Conservation (phyloP, 139 green algal species). For the Raphidocelis subcapitata region DNA sequence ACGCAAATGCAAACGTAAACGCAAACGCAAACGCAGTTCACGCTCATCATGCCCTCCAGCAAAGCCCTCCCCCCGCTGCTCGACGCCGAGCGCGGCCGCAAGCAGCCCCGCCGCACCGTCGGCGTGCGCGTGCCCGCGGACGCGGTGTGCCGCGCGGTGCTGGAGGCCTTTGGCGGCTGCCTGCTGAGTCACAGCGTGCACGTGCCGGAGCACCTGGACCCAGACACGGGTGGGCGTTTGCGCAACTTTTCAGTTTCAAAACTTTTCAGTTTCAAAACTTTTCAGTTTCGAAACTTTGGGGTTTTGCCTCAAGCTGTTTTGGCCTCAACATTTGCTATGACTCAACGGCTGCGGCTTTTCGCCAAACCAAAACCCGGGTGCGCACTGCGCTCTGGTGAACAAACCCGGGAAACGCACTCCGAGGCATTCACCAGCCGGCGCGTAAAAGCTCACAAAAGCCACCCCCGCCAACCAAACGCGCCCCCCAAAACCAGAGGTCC, state of each 20-base stretch:
- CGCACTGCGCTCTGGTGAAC: no score
- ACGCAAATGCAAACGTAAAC: no score
- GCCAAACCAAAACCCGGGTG: no score
- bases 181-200: slow-evolving; percentile 76
- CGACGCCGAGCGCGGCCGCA: slow-evolving; percentile 64
- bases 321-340: no score
- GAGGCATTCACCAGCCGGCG: no score
- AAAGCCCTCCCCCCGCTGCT: slow-evolving; percentile 82
- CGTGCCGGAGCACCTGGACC: slow-evolving; percentile 42
- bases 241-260: no score
- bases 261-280: no score
- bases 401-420: no score
- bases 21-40: slow-evolving; percentile 79
- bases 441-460: no score
- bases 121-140: slow-evolving; percentile 75
- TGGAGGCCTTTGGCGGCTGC: slow-evolving; percentile 61
- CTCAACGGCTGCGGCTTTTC: no score
- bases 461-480: not conserved
- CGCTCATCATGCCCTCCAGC: slow-evolving; percentile 81
- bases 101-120: slow-evolving; percentile 63
- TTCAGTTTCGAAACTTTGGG: no score
- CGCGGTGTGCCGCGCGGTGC: slow-evolving; percentile 52
- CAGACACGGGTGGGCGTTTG: slow-evolving; percentile 7
- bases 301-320: no score
- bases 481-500: slow-evolving; percentile 42